phyloP scores from a whole-genome alignment of 208 protist species.

The Wallacemonas sp. region DNA sequence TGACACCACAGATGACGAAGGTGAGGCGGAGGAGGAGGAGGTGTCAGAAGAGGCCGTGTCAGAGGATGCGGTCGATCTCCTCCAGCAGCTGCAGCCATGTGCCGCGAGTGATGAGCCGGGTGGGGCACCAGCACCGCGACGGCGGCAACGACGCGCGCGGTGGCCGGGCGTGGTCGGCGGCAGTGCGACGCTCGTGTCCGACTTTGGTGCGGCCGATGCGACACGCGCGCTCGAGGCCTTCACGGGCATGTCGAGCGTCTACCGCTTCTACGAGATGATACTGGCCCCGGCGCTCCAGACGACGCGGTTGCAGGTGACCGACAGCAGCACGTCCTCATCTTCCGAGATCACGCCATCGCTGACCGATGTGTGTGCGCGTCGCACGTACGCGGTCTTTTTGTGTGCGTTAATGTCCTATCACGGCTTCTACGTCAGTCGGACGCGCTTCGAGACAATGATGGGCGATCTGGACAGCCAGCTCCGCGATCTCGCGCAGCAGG shows the following conservation, averaged over 20 bases:
- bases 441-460: conserved; percentile 37
- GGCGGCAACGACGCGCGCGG: conserved; percentile 1
- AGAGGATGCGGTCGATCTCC: not conserved
- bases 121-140: too few relatives aligned
- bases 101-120: too few relatives aligned
- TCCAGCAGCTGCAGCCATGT: conserved; percentile 5
- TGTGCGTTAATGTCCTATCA: conserved; percentile 79
- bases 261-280: conserved; percentile 8
- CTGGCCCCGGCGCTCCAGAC: conserved; percentile 13
- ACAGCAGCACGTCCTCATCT: not conserved
- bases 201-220: not conserved
- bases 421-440: conserved; percentile 61
- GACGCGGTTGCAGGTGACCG: conserved; percentile 9
- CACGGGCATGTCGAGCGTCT: not conserved
- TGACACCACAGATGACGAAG: not conserved
- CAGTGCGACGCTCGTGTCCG: not conserved
- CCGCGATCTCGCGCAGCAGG: conserved; percentile 24
- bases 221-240: conserved; percentile 1
- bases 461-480: conserved; percentile 46
- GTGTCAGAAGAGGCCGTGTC: not conserved
- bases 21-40: not conserved
- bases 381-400: conserved; percentile 60
- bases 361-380: conserved; percentile 36
- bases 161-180: not conserved
- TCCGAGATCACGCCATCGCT: not conserved